Evolutionary conservation across 345 rosid species (phyloP).

Genomic region (Psidium friedrichsthalianum): DNA sequence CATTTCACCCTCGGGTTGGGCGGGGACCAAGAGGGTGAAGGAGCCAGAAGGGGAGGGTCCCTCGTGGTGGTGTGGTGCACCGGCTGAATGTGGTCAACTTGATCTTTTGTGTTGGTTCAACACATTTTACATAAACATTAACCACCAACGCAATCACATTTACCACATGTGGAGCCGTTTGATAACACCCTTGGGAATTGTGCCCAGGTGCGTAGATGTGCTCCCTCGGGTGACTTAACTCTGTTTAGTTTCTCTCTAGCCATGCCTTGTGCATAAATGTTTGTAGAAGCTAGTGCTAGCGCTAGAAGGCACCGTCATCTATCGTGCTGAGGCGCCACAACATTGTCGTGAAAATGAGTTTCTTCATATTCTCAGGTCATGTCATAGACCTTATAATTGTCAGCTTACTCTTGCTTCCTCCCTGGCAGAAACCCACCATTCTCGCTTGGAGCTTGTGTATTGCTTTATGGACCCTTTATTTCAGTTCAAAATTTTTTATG

Average conservation of each 20-base stretch:
- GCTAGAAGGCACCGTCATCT: background rate
- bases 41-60: too few relatives aligned
- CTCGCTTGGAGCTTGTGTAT: background rate
- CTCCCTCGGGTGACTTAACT: background rate
- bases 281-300: background rate
- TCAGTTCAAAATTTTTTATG: background rate
- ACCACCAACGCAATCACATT: background rate
- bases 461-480: background rate
- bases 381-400: background rate
- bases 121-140: background rate
- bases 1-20: too few relatives aligned
- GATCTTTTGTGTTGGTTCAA: background rate
- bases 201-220: background rate
- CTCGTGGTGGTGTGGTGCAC: background rate
- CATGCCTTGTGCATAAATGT: background rate
- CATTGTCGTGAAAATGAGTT: background rate
- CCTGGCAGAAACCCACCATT: background rate
- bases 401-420: background rate
- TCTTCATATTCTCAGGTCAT: background rate
- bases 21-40: too few relatives aligned
- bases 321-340: background rate
- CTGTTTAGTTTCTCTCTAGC: background rate
- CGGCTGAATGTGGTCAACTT: background rate
- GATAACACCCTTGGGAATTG: background rate
- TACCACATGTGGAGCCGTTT: background rate